Percentiles rank a stretch among this genome's conserved stretches.
Evolutionary conservation across 495 filamentous ascomycete species (phyloP).

Genomic region (Pyrenula aspistea): DNA sequence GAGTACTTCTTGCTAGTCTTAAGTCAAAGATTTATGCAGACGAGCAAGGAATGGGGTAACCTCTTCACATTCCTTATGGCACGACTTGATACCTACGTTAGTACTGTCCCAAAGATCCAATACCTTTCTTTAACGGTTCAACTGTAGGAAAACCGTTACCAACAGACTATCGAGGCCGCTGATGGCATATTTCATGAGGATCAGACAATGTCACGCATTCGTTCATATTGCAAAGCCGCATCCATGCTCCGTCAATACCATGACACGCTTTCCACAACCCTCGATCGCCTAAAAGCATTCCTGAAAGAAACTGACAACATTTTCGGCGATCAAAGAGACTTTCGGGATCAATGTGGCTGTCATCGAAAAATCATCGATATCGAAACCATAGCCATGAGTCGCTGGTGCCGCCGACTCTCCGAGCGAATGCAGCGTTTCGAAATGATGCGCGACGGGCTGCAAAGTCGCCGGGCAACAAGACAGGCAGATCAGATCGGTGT

Average conservation of each 20-base stretch:
- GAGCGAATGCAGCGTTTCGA: slow-evolving; percentile 1
- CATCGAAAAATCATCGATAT: slow-evolving; percentile 1
- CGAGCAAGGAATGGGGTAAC: slow-evolving; percentile 2
- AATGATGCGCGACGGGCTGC: slow-evolving; percentile 1
- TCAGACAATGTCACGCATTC: neutral
- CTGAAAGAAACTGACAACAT: neutral
- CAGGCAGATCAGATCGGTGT: slow-evolving; percentile 1
- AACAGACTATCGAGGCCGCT: neutral
- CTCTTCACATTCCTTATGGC: neutral
- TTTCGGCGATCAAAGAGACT: neutral
- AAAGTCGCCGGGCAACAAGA: neutral
- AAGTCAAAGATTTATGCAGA: neutral
- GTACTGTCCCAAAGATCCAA: neutral
- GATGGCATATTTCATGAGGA: neutral
- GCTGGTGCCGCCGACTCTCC: neutral
- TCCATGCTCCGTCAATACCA: slow-evolving; percentile 1
- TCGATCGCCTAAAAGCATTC: neutral
- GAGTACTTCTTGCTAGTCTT: slow-evolving; percentile 1
- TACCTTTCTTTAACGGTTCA: neutral
- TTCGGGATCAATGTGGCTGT: neutral
- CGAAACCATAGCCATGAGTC: neutral
- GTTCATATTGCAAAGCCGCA: neutral
- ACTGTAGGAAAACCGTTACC: neutral
- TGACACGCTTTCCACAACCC: neutral
- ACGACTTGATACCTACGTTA: neutral